These are phyloP conservation scores for Globisporangium spinosum DNA, from an alignment of 352 stramenopile species.

Conservation along the genomic window DNA sequence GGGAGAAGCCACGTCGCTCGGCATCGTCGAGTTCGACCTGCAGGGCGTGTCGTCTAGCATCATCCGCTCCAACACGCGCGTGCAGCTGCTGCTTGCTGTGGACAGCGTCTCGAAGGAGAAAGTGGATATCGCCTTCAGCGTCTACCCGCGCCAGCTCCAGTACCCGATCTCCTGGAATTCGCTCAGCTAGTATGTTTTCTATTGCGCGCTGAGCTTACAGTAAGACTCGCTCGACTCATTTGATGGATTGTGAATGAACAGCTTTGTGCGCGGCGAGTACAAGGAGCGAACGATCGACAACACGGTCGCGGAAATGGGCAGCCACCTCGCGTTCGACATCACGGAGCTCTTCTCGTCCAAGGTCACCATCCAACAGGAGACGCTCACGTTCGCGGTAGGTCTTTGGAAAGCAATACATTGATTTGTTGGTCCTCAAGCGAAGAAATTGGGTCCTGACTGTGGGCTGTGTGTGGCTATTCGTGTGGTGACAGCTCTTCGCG, in stretches of 20 bases:
- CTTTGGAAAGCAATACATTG: background rate
- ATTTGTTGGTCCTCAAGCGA: background rate
- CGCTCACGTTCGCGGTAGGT: conserved; percentile 54
- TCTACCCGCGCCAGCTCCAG: conserved; percentile 36
- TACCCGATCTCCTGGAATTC: conserved; percentile 71
- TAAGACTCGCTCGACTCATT: background rate
- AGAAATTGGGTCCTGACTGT: background rate
- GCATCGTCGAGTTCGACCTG: conserved; percentile 69
- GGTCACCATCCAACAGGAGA: conserved; percentile 38
- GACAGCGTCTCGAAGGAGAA: conserved; percentile 44
- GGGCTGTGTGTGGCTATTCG: background rate
- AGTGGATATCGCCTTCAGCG: conserved; percentile 49
- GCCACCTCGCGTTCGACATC: conserved; percentile 74
- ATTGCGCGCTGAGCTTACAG: background rate
- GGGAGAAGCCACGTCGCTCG: conserved; percentile 45
- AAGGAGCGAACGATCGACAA: conserved; percentile 52
- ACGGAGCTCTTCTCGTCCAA: conserved; percentile 65
- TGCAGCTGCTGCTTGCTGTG: conserved; percentile 68
- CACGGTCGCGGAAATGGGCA: conserved; percentile 46
- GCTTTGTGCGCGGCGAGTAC: conserved; percentile 34
- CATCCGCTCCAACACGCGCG: conserved; percentile 57
- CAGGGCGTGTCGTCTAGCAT: conserved; percentile 60
- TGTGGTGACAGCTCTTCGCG: conserved; percentile 35
- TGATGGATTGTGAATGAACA: background rate
- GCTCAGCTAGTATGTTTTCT: conserved; percentile 31